Conservation (phyloP, 129 eudicot genomes). For the Lactuca saligna region DNA sequence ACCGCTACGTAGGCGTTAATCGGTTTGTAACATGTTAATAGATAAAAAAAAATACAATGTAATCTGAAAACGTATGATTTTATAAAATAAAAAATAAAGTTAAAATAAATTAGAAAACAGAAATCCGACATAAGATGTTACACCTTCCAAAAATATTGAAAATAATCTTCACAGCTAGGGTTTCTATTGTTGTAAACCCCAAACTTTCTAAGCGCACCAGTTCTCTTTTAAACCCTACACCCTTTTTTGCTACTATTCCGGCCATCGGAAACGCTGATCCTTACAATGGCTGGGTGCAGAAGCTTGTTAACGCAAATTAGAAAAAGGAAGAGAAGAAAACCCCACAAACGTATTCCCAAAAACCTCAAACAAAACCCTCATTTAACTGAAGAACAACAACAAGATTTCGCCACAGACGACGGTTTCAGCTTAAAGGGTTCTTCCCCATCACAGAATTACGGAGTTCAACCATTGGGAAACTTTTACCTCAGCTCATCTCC, state of each 20-base stretch:
- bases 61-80: too few species aligned
- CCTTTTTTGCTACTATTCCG: not conserved
- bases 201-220: not conserved
- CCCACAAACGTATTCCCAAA: constrained; percentile 3
- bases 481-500: constrained; percentile 55
- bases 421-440: constrained; percentile 73
- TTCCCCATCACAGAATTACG: constrained; percentile 51
- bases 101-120: too few species aligned
- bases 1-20: too few species aligned
- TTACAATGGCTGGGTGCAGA: constrained; percentile 26
- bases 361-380: constrained; percentile 1
- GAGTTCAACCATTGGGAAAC: constrained; percentile 92
- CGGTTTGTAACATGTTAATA: too few species aligned
- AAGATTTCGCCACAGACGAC: constrained; percentile 42
- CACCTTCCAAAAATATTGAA: too few species aligned
- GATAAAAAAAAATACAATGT: too few species aligned
- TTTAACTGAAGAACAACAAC: constrained; percentile 4
- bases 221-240: constrained; percentile 24
- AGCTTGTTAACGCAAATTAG: constrained; percentile 9
- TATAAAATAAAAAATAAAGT: too few species aligned
- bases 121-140: too few species aligned
- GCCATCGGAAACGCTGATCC: not conserved
- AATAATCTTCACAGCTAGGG: not conserved
- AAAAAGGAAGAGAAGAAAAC: constrained; percentile 3
- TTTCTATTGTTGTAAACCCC: not conserved